A percentile compares a stretch with the other conserved stretches of the same genome.
These are phyloP conservation scores for Mortierella sp. DNA, from an alignment of 371 early-diverging fungal genomes.

Conservation along the genomic window DNA sequence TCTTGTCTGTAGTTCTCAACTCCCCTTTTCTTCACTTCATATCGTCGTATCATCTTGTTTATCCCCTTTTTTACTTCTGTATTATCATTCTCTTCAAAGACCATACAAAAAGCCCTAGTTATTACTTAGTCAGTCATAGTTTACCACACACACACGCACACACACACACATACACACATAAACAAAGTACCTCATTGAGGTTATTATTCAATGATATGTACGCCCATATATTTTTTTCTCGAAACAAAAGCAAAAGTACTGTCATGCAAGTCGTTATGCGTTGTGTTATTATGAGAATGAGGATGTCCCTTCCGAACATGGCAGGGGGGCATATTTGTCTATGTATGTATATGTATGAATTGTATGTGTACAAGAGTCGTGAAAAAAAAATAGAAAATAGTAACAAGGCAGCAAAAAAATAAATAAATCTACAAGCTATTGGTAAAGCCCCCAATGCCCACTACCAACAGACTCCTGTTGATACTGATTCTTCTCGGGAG, in stretches of 20 bases:
- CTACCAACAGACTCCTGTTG: background rate
- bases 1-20: background rate
- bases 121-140: background rate
- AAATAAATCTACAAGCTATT: background rate
- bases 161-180: background rate
- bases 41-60: background rate
- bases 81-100: background rate
- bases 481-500: conserved; percentile 9
- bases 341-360: too few species aligned
- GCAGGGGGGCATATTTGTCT: too few species aligned
- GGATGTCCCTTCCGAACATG: background rate
- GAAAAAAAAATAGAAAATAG: background rate
- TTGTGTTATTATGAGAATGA: background rate
- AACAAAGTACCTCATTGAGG: too few species aligned
- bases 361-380: background rate
- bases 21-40: background rate
- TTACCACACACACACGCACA: background rate
- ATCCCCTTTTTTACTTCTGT: background rate
- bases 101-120: background rate
- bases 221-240: too few species aligned
- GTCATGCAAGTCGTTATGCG: background rate
- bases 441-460: conserved; percentile 1
- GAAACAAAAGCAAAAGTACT: too few species aligned
- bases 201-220: too few species aligned
- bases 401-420: background rate